Evolutionary conservation across 176 grass and related monocot genomes (phyloP), one percentile per base, ranked within the genome.

Genomic region (Carex cristatella): DNA sequence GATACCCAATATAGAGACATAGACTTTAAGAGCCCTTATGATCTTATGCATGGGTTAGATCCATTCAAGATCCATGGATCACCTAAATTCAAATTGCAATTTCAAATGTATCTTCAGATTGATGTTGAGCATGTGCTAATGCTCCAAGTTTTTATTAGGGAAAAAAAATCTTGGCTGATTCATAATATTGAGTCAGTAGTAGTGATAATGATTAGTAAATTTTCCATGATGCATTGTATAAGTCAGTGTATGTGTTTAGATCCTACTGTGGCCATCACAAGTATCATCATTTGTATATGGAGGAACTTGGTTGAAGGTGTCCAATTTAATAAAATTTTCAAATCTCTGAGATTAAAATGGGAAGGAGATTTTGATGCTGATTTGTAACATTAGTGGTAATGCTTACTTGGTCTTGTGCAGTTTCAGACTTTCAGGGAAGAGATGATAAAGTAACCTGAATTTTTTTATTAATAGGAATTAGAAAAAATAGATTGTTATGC

Each of bases 1-100:
- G 81, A 87, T 97, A 18, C 95, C 95, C 27, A 81, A 81, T 55
- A 83, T 83, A 8, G 81, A 83, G 3, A 83, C 58, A 27, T 83
- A 78, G 23, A 8, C 3, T 27, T 49, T 74, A 44, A 51, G 42
- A 74, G 8, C 42, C 70, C 42, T 49, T 49, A 46, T 23, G 23
- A 23, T 46, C 44, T 46, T 46, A 46, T 46, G 44, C 44, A 23
- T 49, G 9, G 7, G 8, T 51, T 49, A 18, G 9, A 27, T 23
- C 1, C 69, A 44, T 40, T 18, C 11, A 16, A 40, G n/a, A 4
- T 70, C 37, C 10, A 35, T 35, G 33, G 33, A 37, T 68, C 71
- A 76, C 46, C 11, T 53, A 31, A 30, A 54, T 75, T 76, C 9
- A 30, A 54, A 44, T 75, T 75, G 10, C 8, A 53, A 74, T 51